Evolutionary conservation across 2,329 filamentous ascomycete species (phyloP).

Genomic region (Furcasterigmium furcatum): DNA sequence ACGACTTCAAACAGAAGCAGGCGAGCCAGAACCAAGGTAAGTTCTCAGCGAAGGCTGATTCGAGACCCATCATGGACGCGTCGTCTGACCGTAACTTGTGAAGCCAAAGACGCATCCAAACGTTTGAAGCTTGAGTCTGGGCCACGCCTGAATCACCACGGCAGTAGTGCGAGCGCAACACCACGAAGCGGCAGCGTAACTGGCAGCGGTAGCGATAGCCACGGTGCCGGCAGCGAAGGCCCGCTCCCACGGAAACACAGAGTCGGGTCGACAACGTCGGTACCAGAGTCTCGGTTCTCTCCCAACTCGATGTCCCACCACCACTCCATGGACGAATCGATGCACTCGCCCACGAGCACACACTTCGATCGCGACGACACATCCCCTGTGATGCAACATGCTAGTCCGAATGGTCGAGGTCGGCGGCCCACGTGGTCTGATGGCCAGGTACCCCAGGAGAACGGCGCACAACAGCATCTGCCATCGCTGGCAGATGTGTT

Average conservation of each 20-base stretch:
- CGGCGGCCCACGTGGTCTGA: conserved; percentile 12
- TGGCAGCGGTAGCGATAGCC: conserved; percentile 44
- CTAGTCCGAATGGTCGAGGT: conserved; percentile 7
- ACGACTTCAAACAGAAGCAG: conserved; percentile 76
- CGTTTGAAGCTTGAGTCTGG: conserved; percentile 41
- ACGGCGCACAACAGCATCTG: conserved; percentile 28
- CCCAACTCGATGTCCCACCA: conserved; percentile 31
- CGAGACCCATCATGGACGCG: no score
- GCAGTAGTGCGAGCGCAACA: conserved; percentile 37
- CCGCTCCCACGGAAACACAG: conserved; percentile 43
- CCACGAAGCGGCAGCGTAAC: conserved; percentile 34
- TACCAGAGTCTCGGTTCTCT: conserved; percentile 41
- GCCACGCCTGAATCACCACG: conserved; percentile 27
- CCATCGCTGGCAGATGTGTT: conserved; percentile 47
- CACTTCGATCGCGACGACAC: conserved; percentile 27
- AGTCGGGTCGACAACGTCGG: conserved; percentile 43
- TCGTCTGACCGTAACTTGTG: no score
- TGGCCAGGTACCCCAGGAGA: conserved; percentile 3
- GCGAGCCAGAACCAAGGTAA: conserved; percentile 53
- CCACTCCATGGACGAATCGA: conserved; percentile 36
- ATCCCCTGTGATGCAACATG: conserved; percentile 3
- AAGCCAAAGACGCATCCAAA: conserved; percentile 48
- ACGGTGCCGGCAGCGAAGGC: conserved; percentile 42
- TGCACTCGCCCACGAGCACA: conserved; percentile 37
- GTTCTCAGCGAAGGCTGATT: no score